phyloP scores from a whole-genome alignment of 2,329 filamentous ascomycete species.

The Dendrostoma leiphaemia region DNA sequence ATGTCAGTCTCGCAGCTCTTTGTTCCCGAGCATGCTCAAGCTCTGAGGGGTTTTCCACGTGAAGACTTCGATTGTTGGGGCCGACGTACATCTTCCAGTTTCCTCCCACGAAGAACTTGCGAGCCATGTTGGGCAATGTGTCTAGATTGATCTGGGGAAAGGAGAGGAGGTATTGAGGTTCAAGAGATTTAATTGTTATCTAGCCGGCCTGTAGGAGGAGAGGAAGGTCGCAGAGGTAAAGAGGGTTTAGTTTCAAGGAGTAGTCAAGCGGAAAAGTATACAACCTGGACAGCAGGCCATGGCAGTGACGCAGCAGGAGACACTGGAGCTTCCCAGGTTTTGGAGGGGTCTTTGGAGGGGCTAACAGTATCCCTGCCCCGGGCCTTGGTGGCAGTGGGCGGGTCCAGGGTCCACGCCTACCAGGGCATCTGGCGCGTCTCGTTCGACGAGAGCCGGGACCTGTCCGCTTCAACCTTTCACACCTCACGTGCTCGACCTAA shows the following conservation, averaged over 20 bases:
- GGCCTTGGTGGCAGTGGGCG: too few relatives aligned
- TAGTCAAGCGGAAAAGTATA: not conserved
- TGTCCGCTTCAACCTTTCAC: not conserved
- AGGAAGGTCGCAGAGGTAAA: not conserved
- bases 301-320: constrained; percentile 1
- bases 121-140: constrained; percentile 69
- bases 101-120: constrained; percentile 95
- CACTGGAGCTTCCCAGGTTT: not conserved
- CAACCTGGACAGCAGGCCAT: too few relatives aligned
- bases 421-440: not conserved
- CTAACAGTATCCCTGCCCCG: not conserved
- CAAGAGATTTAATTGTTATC: not conserved
- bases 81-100: constrained; percentile 96
- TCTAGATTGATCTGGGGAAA: constrained; percentile 15
- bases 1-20: constrained; percentile 18
- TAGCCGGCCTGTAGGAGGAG: too few relatives aligned
- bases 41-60: constrained; percentile 26
- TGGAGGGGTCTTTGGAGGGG: constrained; percentile 6
- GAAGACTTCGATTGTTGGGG: constrained; percentile 25
- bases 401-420: not conserved
- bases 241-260: not conserved
- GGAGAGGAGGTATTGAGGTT: not conserved
- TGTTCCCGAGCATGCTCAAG: constrained; percentile 9
- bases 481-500: too few relatives aligned
- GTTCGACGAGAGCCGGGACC: not conserved